Evolutionary conservation across 2,329 filamentous ascomycete species (phyloP), one percentile per base, ranked within the genome.

Genomic region (Aspergillus intermedius): DNA sequence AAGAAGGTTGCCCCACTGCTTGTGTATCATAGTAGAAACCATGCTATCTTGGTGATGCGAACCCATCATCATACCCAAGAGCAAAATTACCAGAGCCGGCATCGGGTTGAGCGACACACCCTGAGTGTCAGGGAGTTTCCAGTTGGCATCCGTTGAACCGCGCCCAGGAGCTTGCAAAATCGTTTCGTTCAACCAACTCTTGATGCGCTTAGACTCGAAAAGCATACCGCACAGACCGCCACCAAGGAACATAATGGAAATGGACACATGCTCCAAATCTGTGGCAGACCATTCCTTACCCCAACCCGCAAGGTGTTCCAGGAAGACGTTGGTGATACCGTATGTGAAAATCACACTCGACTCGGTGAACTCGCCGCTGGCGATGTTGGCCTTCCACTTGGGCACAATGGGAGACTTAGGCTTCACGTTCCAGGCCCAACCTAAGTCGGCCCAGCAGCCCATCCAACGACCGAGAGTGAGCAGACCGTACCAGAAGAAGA

Each of bases 391-490:
- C 45, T 81, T 81, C 79, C 85, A 86, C 62, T 76, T 80, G 55
- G 80, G 77, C 15, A 82, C 77, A 10, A 81, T 63, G 8, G 74
- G 74, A 50, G 69, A 67, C 4, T 73, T 63, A 7, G 89, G 89
- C 51, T 87, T 86, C 51, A 91, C 70, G 61, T 97, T 97, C 91
- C 91, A 96, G 0, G 90, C 88, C 91, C 91, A 97, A 56, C 91
- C 91, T 49, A 91, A 79, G 51, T 95, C 88, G 49, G 87, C 84
- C 65, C 95, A 97, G 65, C 87, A 87, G 22, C 91, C 91, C 62
- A 90, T 82, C 86, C 89, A 96, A 48, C 91, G 84, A 25, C 89
- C 90, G 3, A 97, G 77, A 0, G 88, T 95, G 51, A 96, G 72
- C 17, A 95, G 71, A 7, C 91, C 91, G 54, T 94, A 88, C 84